Evolutionary conservation across 2,329 filamentous ascomycete species (phyloP).

Genomic region (Ilyonectria destructans): DNA sequence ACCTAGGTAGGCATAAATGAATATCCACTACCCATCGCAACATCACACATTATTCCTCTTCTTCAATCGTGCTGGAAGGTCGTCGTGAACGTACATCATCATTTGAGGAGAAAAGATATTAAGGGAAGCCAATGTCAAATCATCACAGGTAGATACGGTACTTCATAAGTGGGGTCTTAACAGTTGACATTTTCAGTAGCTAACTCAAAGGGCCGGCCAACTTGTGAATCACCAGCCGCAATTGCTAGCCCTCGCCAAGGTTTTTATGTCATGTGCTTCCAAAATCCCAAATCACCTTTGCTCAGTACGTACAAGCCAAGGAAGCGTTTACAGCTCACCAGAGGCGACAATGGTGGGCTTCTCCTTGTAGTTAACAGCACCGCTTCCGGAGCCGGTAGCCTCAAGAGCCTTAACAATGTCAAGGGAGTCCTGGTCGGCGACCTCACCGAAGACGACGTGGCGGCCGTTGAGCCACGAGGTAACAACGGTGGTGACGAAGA

Average conservation of each 20-base stretch:
- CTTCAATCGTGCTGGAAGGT: not conserved
- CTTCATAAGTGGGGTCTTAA: slow-evolving; percentile 34
- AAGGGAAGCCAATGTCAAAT: not conserved
- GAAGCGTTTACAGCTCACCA: slow-evolving; percentile 63
- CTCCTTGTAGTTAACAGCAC: slow-evolving; percentile 70
- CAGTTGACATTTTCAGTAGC: slow-evolving; percentile 42
- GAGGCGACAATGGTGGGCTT: slow-evolving; percentile 72
- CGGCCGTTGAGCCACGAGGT: slow-evolving; percentile 89
- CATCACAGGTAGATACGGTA: not conserved
- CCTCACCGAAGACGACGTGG: slow-evolving; percentile 90
- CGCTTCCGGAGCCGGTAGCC: slow-evolving; percentile 71
- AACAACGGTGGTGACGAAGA: slow-evolving; percentile 95
- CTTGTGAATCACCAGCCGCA: slow-evolving; percentile 37
- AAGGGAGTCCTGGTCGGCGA: slow-evolving; percentile 67
- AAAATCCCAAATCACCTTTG: slow-evolving; percentile 33
- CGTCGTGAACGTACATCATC: not conserved
- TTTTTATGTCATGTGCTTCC: slow-evolving; percentile 40
- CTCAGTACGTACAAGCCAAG: slow-evolving; percentile 25
- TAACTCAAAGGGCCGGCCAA: slow-evolving; percentile 32
- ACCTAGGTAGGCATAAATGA: not conserved
- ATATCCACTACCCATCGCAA: not conserved
- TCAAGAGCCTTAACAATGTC: slow-evolving; percentile 74
- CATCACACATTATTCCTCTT: too few species aligned
- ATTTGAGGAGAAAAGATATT: not conserved
- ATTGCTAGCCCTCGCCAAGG: slow-evolving; percentile 41